These are phyloP conservation scores for Tubosaeta sp. DNA, from an alignment of 768 basidiomycete genomes.

Conservation along the genomic window DNA sequence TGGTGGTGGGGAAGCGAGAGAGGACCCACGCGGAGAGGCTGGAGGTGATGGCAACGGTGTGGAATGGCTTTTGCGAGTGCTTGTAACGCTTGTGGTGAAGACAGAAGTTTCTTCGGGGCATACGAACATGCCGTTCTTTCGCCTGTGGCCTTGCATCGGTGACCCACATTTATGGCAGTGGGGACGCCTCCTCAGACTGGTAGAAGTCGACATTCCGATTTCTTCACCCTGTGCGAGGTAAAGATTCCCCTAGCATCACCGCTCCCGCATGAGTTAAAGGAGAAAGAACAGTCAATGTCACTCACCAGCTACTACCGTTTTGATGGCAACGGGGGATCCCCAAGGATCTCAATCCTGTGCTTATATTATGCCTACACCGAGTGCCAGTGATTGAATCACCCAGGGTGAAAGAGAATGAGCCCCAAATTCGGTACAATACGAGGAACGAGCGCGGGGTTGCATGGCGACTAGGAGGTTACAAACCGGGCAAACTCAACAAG, in stretches of 20 bases:
- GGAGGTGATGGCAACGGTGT: constrained; percentile 27
- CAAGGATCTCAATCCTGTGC: constrained; percentile 2
- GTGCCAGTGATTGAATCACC: no score
- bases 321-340: constrained; percentile 20
- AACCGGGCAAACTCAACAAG: constrained; percentile 3
- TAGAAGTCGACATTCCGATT: constrained; percentile 24
- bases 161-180: constrained; percentile 33
- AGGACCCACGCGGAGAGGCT: constrained; percentile 23
- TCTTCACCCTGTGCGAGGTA: background rate
- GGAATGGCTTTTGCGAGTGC: constrained; percentile 16
- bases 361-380: constrained; percentile 23
- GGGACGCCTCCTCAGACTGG: constrained; percentile 31
- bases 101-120: constrained; percentile 21
- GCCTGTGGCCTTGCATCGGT: constrained; percentile 32
- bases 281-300: background rate
- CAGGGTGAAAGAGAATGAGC: constrained; percentile 10
- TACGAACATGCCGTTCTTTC: constrained; percentile 28
- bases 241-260: background rate
- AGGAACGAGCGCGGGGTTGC: constrained; percentile 12
- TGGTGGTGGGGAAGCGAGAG: constrained; percentile 14
- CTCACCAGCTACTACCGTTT: constrained; percentile 28
- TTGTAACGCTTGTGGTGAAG: constrained; percentile 13
- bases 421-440: constrained; percentile 23
- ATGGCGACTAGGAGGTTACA: constrained; percentile 17
- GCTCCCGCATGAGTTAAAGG: background rate